phyloP scores from a whole-genome alignment of 2,329 filamentous ascomycete genomes.

The Talaromyces verruculosus region DNA sequence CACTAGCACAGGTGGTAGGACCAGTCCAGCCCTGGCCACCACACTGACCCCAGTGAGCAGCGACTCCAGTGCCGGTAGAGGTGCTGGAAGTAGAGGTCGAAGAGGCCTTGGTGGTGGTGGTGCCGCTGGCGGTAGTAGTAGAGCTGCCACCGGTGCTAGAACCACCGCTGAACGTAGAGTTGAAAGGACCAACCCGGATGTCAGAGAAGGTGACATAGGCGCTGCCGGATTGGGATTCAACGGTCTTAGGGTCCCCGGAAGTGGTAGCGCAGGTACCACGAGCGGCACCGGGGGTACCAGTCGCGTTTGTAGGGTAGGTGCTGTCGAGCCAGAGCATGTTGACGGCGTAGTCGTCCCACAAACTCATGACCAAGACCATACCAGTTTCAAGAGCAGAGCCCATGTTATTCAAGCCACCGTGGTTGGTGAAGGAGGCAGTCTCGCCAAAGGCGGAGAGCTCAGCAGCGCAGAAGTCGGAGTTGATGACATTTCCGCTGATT shows the following conservation, averaged over 20 bases:
- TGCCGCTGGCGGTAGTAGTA: background rate
- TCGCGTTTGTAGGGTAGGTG: conserved; percentile 55
- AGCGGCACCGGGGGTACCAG: conserved; percentile 49
- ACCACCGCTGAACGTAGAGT: conserved; percentile 48
- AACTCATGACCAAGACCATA: conserved; percentile 63
- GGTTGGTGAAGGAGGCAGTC: conserved; percentile 52
- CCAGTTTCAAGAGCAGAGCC: conserved; percentile 55
- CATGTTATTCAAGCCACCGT: conserved; percentile 60
- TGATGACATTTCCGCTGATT: conserved; percentile 56
- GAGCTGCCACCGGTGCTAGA: background rate
- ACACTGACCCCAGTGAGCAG: conserved; percentile 13
- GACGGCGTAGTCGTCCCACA: conserved; percentile 65
- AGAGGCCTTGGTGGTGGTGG: background rate
- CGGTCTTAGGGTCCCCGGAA: conserved; percentile 50
- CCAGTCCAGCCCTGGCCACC: conserved; percentile 15
- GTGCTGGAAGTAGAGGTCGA: background rate
- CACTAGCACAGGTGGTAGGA: conserved; percentile 15
- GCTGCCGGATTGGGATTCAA: conserved; percentile 36
- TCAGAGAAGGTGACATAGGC: conserved; percentile 59
- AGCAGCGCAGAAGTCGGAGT: conserved; percentile 56
- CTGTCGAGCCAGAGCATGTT: conserved; percentile 77
- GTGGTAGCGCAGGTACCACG: conserved; percentile 57
- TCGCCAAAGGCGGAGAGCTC: conserved; percentile 60
- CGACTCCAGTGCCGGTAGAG: conserved; percentile 4
- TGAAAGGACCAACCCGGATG: conserved; percentile 60